Conservation (phyloP, 805 yeast species). For the Candida germanica region DNA sequence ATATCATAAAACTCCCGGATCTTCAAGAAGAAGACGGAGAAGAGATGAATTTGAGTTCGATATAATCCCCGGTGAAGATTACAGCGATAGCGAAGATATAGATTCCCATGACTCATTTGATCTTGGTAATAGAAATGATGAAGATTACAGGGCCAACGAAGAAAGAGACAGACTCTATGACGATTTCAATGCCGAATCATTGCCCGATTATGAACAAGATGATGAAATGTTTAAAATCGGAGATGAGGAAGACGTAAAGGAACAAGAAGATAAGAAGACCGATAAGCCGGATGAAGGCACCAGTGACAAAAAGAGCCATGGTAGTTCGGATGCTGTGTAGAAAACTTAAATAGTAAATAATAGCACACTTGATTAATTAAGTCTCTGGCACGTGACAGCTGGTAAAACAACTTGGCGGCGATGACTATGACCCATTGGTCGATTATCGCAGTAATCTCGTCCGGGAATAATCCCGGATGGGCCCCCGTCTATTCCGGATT, state of each 20-base stretch:
- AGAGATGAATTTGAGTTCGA: conserved; percentile 75
- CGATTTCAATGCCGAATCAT: conserved; percentile 35
- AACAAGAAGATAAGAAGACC: conserved; percentile 11
- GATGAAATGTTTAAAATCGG: conserved; percentile 41
- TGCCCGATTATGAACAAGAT: conserved; percentile 31
- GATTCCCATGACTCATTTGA: conserved; percentile 33
- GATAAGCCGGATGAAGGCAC: conserved; percentile 4
- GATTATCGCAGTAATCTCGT: too few relatives aligned
- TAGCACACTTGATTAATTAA: too few relatives aligned
- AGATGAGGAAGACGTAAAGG: conserved; percentile 41
- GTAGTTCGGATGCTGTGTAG: too few relatives aligned
- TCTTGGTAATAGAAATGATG: conserved; percentile 22
- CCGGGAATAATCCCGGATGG: too few relatives aligned
- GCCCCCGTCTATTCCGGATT: too few relatives aligned
- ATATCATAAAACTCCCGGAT: conserved; percentile 40
- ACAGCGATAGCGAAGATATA: conserved; percentile 38
- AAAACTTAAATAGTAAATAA: too few relatives aligned
- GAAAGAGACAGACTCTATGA: conserved; percentile 42
- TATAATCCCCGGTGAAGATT: conserved; percentile 66
- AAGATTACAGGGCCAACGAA: conserved; percentile 23
- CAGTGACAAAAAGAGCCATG: too few relatives aligned
- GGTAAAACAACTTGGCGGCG: too few relatives aligned
- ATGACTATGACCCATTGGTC: too few relatives aligned
- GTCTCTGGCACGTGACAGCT: too few relatives aligned
- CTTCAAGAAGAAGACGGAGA: conserved; percentile 48